Evolutionary conservation across 2,329 filamentous ascomycete genomes (phyloP).

Genomic region (Calonectria hawksworthii): DNA sequence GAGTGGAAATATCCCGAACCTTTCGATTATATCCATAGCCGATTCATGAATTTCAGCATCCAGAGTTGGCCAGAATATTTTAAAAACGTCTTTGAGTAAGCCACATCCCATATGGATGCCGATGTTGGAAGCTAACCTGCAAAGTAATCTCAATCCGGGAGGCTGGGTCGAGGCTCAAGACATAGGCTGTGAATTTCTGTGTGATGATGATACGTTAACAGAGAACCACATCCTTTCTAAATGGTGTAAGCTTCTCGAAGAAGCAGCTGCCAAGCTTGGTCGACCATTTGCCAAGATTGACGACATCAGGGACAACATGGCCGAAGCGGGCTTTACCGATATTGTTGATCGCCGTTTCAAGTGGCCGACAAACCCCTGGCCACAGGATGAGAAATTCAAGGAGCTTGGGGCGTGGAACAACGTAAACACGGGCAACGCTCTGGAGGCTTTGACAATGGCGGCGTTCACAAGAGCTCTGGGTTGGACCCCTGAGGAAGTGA

Average conservation of each 20-base stretch:
- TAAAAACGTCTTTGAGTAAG: not conserved
- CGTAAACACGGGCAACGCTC: slow-evolving; percentile 37
- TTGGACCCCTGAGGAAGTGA: slow-evolving; percentile 35
- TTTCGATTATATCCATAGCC: slow-evolving; percentile 17
- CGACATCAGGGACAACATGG: slow-evolving; percentile 50
- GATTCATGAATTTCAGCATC: slow-evolving; percentile 21
- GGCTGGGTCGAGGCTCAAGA: slow-evolving; percentile 39
- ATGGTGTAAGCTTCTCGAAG: slow-evolving; percentile 45
- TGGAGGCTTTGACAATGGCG: slow-evolving; percentile 49
- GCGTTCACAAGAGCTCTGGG: slow-evolving; percentile 44
- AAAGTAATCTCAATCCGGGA: slow-evolving; percentile 27
- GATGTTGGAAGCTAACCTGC: not conserved
- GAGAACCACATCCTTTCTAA: slow-evolving; percentile 38
- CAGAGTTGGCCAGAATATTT: not conserved
- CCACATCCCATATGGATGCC: too few species aligned
- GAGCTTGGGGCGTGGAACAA: slow-evolving; percentile 57
- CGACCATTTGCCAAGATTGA: slow-evolving; percentile 42
- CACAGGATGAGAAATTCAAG: slow-evolving; percentile 63
- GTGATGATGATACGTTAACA: slow-evolving; percentile 30
- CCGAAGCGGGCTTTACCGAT: slow-evolving; percentile 65
- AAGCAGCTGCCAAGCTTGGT: slow-evolving; percentile 46
- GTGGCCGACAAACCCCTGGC: slow-evolving; percentile 65
- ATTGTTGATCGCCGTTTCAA: slow-evolving; percentile 61
- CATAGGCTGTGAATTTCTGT: slow-evolving; percentile 32
- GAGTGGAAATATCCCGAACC: slow-evolving; percentile 6